Conservation (phyloP, 768 basidiomycete genomes). For the Mrakia frigida region DNA sequence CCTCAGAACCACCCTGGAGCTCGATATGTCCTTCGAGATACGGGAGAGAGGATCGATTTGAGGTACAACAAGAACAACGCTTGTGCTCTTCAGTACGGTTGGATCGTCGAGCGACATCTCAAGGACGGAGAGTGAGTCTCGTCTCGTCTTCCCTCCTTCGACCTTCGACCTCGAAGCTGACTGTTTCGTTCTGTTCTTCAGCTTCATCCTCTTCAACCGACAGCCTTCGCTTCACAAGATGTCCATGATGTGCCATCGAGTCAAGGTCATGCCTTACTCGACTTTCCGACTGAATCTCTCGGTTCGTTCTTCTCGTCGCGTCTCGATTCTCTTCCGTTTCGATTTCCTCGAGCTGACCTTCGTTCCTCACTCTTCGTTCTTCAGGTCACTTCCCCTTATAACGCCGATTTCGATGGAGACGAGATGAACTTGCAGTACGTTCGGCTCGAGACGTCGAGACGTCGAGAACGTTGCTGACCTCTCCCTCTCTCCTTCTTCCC, state of each 20-base stretch:
- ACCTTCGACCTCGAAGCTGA: constrained; percentile 1
- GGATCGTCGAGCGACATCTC: constrained; percentile 96
- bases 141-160: neutral
- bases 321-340: neutral
- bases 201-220: constrained; percentile 92
- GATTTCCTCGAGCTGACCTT: neutral
- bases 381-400: constrained; percentile 85
- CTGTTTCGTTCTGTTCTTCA: constrained; percentile 40
- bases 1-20: constrained; percentile 94
- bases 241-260: constrained; percentile 99
- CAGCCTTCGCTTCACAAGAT: constrained; percentile 98
- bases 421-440: constrained; percentile 99
- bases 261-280: constrained; percentile 95
- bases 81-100: constrained; percentile 84
- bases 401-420: constrained; percentile 99
- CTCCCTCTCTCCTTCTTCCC: neutral
- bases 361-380: neutral
- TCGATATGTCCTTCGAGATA: constrained; percentile 92
- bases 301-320: constrained; percentile 50
- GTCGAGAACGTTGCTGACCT: neutral
- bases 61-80: constrained; percentile 94
- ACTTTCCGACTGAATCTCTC: constrained; percentile 98
- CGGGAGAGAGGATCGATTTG: constrained; percentile 92
- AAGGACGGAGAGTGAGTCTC: constrained; percentile 92
- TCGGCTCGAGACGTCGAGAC: neutral